phyloP scores from a whole-genome alignment of 176 grass and related monocot genomes.

The Ampelocalamus luodianensis region DNA sequence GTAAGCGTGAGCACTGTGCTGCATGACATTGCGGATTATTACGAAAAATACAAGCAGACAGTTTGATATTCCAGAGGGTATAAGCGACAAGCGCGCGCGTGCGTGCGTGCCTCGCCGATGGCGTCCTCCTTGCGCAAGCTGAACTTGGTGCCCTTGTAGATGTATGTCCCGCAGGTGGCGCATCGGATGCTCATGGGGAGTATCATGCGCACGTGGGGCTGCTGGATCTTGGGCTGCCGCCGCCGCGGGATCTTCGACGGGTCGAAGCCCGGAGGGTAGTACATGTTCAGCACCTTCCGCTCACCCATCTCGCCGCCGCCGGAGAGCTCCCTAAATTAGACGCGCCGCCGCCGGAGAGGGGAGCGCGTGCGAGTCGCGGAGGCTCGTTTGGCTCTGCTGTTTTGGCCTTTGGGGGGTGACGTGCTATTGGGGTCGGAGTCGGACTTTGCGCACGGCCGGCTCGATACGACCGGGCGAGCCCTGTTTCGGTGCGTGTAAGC shows the following conservation, averaged over 20 bases:
- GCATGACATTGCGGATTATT: no score
- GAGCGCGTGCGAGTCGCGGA: no score
- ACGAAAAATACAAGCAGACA: background rate
- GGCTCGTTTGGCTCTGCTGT: no score
- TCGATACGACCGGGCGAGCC: no score
- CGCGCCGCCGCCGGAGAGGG: no score
- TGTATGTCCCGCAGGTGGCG: constrained; percentile 72
- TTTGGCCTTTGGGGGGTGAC: no score
- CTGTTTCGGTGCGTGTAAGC: no score
- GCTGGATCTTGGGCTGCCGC: constrained; percentile 67
- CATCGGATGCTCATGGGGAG: constrained; percentile 83
- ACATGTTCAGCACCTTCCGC: constrained; percentile 78
- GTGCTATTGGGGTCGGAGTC: no score
- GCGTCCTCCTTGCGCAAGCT: constrained; percentile 79
- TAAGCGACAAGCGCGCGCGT: background rate
- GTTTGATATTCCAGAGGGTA: background rate
- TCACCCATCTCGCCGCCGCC: constrained; percentile 39
- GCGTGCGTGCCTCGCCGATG: constrained; percentile 56
- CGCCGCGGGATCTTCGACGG: constrained; percentile 72
- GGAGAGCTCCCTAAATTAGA: no score
- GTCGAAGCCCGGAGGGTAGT: constrained; percentile 78
- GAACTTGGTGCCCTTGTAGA: constrained; percentile 88
- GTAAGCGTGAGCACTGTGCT: no score
- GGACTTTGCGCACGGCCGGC: no score
- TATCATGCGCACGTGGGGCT: constrained; percentile 85